Evolutionary conservation across 176 grass and related monocot genomes (phyloP).

Genomic region (Leersia perrieri): DNA sequence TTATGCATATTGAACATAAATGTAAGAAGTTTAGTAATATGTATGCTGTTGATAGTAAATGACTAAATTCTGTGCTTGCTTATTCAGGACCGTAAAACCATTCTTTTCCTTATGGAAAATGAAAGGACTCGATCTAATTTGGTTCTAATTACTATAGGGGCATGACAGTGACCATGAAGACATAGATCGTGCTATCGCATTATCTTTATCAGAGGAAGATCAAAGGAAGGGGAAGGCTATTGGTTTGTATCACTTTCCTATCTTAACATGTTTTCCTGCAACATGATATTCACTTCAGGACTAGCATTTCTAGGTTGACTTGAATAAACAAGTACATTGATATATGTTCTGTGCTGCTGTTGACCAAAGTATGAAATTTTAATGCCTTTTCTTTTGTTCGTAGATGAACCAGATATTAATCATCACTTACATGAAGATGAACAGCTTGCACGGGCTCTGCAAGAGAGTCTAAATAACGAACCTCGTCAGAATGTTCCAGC

Average conservation of each 20-base stretch:
- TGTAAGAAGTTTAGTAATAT: neutral
- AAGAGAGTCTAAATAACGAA: slow-evolving; percentile 80
- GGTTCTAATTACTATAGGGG: slow-evolving; percentile 22
- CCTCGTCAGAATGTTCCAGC: slow-evolving; percentile 38
- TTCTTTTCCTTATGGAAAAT: slow-evolving; percentile 16
- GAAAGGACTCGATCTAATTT: slow-evolving; percentile 13
- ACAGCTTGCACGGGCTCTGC: slow-evolving; percentile 72
- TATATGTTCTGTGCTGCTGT: neutral
- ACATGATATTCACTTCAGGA: slow-evolving; percentile 11
- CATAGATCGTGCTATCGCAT: slow-evolving; percentile 83
- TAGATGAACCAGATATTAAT: slow-evolving; percentile 33
- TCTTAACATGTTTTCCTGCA: slow-evolving; percentile 14
- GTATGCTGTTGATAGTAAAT: neutral
- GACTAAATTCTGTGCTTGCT: neutral
- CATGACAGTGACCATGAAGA: slow-evolving; percentile 60
- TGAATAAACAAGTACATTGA: slow-evolving; percentile 7
- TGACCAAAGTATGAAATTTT: slow-evolving; percentile 5
- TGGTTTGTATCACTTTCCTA: slow-evolving; percentile 55
- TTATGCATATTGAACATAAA: slow-evolving; percentile 1
- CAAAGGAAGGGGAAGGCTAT: slow-evolving; percentile 63
- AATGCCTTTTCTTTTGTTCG: slow-evolving; percentile 28
- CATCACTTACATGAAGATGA: slow-evolving; percentile 69
- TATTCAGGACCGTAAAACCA: neutral
- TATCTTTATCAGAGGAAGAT: slow-evolving; percentile 79
- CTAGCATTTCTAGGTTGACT: slow-evolving; percentile 11